These are phyloP conservation scores for Cyclostephanos invisitatus DNA, from an alignment of 108 stramenopile genomes.

Conservation along the genomic window DNA sequence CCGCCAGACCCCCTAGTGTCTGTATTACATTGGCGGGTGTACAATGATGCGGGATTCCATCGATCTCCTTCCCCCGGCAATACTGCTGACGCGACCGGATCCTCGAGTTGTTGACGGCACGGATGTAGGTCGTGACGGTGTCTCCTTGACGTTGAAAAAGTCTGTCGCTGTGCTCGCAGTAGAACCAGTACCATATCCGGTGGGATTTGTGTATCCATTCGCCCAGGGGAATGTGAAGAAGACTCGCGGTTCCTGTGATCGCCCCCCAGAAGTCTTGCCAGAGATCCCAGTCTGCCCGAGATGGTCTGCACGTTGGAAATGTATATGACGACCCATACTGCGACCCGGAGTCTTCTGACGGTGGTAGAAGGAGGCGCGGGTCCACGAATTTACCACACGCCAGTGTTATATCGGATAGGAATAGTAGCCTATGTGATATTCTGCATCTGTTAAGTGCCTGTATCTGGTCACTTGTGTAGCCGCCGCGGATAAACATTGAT, in stretches of 20 bases:
- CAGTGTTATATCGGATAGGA: constrained; percentile 8
- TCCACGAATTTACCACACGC: constrained; percentile 5
- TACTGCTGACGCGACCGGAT: no score
- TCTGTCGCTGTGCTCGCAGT: neutral
- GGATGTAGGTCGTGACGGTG: no score
- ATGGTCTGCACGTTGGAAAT: neutral
- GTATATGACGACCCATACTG: neutral
- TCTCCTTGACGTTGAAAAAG: neutral
- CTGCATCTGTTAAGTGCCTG: neutral
- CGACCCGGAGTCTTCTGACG: neutral
- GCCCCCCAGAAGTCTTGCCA: neutral
- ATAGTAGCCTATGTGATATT: neutral
- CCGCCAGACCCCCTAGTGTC: no score
- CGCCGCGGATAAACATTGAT: neutral
- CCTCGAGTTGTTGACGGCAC: no score
- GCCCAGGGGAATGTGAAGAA: neutral
- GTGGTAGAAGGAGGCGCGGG: neutral
- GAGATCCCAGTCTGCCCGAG: neutral
- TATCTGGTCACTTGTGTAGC: neutral
- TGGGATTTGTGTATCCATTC: neutral
- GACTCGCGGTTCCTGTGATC: neutral
- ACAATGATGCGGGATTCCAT: no score
- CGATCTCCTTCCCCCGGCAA: no score
- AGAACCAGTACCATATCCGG: constrained; percentile 3
- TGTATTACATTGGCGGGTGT: no score